phyloP scores from a whole-genome alignment of 495 filamentous ascomycete species.

The Aspergillus indologenus region DNA sequence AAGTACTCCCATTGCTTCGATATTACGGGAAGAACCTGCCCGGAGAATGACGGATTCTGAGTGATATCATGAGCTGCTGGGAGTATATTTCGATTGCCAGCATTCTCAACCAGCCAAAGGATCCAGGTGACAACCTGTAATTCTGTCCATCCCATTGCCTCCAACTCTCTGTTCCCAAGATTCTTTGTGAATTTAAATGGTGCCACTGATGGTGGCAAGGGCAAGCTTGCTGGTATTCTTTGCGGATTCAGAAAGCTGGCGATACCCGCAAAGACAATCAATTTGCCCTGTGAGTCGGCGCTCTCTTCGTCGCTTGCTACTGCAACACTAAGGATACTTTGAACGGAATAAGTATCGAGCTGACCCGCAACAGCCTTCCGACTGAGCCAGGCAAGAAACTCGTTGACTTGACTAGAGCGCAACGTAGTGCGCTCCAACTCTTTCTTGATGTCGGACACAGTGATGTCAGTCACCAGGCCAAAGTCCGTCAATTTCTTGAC shows the following conservation, averaged over 20 bases:
- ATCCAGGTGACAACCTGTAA: constrained; percentile 82
- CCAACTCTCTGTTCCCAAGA: constrained; percentile 59
- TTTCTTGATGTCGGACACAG: constrained; percentile 75
- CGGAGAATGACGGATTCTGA: constrained; percentile 69
- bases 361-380: constrained; percentile 63
- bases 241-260: constrained; percentile 67
- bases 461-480: constrained; percentile 78
- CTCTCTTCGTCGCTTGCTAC: constrained; percentile 73
- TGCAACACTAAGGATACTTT: constrained; percentile 70
- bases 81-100: constrained; percentile 43
- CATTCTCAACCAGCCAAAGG: constrained; percentile 66
- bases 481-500: constrained; percentile 73
- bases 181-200: constrained; percentile 74
- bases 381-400: constrained; percentile 80
- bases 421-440: constrained; percentile 78
- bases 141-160: constrained; percentile 79
- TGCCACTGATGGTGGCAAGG: constrained; percentile 76
- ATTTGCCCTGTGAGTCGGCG: constrained; percentile 52
- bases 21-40: constrained; percentile 70
- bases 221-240: constrained; percentile 76
- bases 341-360: constrained; percentile 59
- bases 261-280: constrained; percentile 75
- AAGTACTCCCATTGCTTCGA: constrained; percentile 86
- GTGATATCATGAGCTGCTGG: constrained; percentile 60
- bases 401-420: constrained; percentile 65